Percentiles rank a stretch among this genome's conserved stretches.
Conservation (phyloP, 139 green algal species). For the Chlorella vulgaris region DNA sequence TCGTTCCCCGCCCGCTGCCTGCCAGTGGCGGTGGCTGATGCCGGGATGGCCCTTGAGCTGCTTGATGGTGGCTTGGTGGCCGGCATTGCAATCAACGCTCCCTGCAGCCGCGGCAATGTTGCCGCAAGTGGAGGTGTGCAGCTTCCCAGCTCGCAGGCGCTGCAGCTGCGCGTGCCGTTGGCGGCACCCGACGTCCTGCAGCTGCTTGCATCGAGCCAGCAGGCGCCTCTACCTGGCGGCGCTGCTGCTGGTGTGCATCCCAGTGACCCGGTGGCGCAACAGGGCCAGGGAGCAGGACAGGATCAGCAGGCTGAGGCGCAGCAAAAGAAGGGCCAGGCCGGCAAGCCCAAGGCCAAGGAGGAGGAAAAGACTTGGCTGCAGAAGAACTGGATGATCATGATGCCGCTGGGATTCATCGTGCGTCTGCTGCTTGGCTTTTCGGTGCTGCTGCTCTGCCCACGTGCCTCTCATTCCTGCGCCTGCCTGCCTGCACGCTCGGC, state of each 20-base stretch:
- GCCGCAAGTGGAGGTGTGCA: background rate
- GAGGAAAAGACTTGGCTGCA: conserved; percentile 43
- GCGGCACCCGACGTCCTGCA: conserved; percentile 4
- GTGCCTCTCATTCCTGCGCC: background rate
- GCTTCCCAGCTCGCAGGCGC: conserved; percentile 3
- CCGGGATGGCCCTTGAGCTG: conserved; percentile 6
- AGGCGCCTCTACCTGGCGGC: background rate
- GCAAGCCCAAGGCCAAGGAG: conserved; percentile 11
- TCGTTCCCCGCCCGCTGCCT: conserved; percentile 15
- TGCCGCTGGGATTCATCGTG: conserved; percentile 39
- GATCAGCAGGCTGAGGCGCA: background rate
- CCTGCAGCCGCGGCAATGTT: background rate
- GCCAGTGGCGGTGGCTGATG: background rate
- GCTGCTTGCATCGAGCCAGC: background rate
- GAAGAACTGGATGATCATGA: conserved; percentile 48
- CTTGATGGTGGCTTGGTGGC: background rate
- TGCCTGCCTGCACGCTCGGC: background rate
- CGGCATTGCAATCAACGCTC: background rate
- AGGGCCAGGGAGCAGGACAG: background rate
- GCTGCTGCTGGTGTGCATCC: background rate
- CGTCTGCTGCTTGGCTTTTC: background rate
- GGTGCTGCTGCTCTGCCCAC: background rate
- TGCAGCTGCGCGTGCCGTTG: background rate
- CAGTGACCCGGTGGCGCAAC: background rate
- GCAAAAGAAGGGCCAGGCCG: background rate